Evolutionary conservation across 106 monocot genomes (phyloP), one percentile per base, ranked within the genome.

Genomic region (Dendrobium catenatum): DNA sequence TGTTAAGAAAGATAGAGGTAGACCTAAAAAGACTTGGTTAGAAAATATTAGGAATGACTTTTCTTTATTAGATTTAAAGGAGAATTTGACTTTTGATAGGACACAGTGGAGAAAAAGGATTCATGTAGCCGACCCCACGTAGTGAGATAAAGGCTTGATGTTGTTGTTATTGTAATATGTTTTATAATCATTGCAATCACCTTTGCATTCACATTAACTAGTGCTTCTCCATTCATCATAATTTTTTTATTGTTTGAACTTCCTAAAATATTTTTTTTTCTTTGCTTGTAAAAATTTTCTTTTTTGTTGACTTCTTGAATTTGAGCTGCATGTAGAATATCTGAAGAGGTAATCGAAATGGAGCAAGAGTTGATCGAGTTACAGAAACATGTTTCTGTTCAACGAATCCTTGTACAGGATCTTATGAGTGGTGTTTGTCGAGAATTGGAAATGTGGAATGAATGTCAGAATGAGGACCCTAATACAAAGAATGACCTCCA

Each of bases 361-460:
- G 91, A 95, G 83, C 98, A 98, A 48, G 98, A 98, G 66, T 77
- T 98, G 79, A 92, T 98, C 86, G 91, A 91, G 41, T 81, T 98
- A 19, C 94, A 90, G 81, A 98, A 95, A 80, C 95, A 98, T 81
- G 93, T 91, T 76, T 95, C 98, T 79, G 42, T 89, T 77, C 98
- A 98, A 81, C 88, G 98, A 42, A 93, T 97, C 72, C 87, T 98
- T 82, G 95, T 98, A 64, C 94, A 98, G 72, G 98, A 98, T 90
- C 91, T 98, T 76, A 89, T 93, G 61, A 95, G 87, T 84, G 95
- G 98, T 44, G 95, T 95, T 59, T 98, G 85, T 31, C 89, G 81
- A 73, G 92, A 98, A 77, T 83, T 98, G 42, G 93, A 95, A 76
- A 81, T 82, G 41, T 98, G 98, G 98, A 86, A 86, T 72, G 90